A percentile compares a stretch with the other conserved stretches of the same genome.
Evolutionary conservation across 2,329 filamentous ascomycete species (phyloP).

Genomic region (Trichoderma brevicompactum): DNA sequence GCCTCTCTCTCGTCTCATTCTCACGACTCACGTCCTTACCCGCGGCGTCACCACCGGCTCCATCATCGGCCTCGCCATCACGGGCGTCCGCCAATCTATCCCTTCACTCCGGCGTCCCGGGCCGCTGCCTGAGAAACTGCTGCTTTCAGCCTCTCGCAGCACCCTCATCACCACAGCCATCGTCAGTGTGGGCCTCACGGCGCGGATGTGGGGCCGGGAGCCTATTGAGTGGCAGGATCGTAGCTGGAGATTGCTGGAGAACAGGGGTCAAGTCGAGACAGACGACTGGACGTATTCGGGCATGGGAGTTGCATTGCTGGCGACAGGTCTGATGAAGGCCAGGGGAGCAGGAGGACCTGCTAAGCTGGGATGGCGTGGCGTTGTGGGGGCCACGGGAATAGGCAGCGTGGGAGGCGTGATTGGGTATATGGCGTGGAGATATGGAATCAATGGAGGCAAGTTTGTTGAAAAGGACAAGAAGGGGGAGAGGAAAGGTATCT

Average conservation of each 20-base stretch:
- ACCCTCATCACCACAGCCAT: constrained; percentile 51
- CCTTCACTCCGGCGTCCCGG: constrained; percentile 37
- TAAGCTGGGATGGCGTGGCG: constrained; percentile 45
- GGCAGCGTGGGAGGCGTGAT: constrained; percentile 56
- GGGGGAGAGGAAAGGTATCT: constrained; percentile 30
- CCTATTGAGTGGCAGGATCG: constrained; percentile 68
- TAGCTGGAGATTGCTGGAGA: constrained; percentile 64
- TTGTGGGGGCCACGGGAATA: constrained; percentile 50
- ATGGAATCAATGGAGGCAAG: constrained; percentile 52
- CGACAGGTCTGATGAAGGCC: constrained; percentile 37
- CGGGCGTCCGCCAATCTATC: constrained; percentile 40
- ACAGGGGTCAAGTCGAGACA: constrained; percentile 58
- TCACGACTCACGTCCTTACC: constrained; percentile 62
- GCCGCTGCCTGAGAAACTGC: constrained; percentile 43
- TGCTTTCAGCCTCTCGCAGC: constrained; percentile 52
- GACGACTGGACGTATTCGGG: constrained; percentile 60
- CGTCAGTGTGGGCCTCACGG: constrained; percentile 49
- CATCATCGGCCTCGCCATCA: constrained; percentile 50
- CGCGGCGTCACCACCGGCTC: constrained; percentile 59
- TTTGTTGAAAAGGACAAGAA: constrained; percentile 39
- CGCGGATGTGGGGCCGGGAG: constrained; percentile 59
- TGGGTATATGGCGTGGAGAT: constrained; percentile 55
- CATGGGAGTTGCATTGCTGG: constrained; percentile 44
- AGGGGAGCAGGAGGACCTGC: constrained; percentile 35
- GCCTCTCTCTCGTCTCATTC: constrained; percentile 56